A percentile compares a stretch with the other conserved stretches of the same genome.
phyloP scores from a whole-genome alignment of 2,329 filamentous ascomycete genomes.

The Trichoderma pleuroti region DNA sequence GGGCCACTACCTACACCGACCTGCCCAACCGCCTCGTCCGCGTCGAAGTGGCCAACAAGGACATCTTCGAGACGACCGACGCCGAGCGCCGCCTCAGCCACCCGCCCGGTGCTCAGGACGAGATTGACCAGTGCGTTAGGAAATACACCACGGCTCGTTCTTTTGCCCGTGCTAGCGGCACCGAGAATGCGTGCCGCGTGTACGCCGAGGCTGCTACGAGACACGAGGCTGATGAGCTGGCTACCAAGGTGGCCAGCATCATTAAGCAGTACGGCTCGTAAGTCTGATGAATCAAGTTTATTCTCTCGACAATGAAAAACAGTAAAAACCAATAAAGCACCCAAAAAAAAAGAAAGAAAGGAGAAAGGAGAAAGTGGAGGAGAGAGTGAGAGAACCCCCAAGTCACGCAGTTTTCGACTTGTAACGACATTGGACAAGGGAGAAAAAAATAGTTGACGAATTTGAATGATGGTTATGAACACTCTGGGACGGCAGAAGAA shows the following conservation, averaged over 20 bases:
- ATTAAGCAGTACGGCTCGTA: conserved; percentile 57
- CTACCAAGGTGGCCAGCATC: conserved; percentile 74
- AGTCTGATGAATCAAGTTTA: not conserved
- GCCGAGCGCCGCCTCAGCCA: conserved; percentile 84
- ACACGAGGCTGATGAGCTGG: conserved; percentile 86
- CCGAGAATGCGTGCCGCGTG: conserved; percentile 92
- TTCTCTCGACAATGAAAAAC: not conserved
- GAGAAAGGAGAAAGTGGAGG: not conserved
- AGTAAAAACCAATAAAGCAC: not conserved
- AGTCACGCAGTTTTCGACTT: not conserved
- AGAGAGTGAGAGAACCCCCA: not conserved
- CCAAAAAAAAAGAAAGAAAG: not conserved
- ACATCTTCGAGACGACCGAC: conserved; percentile 85
- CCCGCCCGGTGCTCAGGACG: conserved; percentile 73
- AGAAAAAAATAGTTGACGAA: not conserved
- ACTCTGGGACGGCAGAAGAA: conserved; percentile 3
- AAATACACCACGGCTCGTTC: conserved; percentile 88
- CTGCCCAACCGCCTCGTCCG: conserved; percentile 93
- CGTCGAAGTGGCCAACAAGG: conserved; percentile 84
- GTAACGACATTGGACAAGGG: not conserved
- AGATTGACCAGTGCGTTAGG: conserved; percentile 82
- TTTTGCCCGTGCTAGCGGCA: conserved; percentile 90
- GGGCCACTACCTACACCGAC: conserved; percentile 89
- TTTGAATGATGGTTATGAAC: conserved; percentile 14
- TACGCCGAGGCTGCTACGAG: conserved; percentile 92